A percentile compares a stretch with the other conserved stretches of the same genome.
These are phyloP conservation scores for Aspergillus calidoustus DNA, from an alignment of 2,329 filamentous ascomycete species.

Conservation along the genomic window DNA sequence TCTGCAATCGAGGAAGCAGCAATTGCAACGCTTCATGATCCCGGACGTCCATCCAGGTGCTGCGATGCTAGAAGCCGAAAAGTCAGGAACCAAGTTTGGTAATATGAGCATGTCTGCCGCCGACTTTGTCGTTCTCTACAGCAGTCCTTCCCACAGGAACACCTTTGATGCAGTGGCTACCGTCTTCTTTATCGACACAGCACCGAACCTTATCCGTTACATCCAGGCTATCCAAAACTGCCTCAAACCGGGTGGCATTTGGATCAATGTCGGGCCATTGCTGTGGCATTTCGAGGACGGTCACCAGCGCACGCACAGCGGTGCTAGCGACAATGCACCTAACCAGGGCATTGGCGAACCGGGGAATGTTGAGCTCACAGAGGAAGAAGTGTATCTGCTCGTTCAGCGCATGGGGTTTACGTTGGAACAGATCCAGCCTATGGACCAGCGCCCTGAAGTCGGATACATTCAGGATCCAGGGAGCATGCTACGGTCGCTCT, in stretches of 20 bases:
- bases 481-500: conserved; percentile 86
- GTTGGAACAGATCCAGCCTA: conserved; percentile 66
- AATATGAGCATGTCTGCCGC: conserved; percentile 91
- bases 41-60: conserved; percentile 79
- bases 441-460: conserved; percentile 57
- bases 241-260: conserved; percentile 75
- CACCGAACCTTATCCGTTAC: conserved; percentile 89
- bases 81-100: conserved; percentile 52
- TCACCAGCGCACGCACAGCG: conserved; percentile 27
- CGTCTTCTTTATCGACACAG: conserved; percentile 97
- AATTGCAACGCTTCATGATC: conserved; percentile 73
- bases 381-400: conserved; percentile 83
- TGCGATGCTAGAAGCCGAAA: conserved; percentile 51
- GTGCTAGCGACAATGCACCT: conserved; percentile 28
- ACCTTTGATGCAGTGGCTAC: conserved; percentile 82
- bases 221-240: conserved; percentile 81
- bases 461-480: conserved; percentile 85
- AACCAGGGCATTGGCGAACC: conserved; percentile 77
- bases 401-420: conserved; percentile 77
- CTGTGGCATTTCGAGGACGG: conserved; percentile 91
- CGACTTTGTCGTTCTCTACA: conserved; percentile 90
- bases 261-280: conserved; percentile 88
- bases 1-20: conserved; percentile 72
- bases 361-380: conserved; percentile 85
- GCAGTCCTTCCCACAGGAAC: conserved; percentile 62